Conservation (phyloP, 192 early-diverging fungal genomes). For the Podila verticillata region DNA sequence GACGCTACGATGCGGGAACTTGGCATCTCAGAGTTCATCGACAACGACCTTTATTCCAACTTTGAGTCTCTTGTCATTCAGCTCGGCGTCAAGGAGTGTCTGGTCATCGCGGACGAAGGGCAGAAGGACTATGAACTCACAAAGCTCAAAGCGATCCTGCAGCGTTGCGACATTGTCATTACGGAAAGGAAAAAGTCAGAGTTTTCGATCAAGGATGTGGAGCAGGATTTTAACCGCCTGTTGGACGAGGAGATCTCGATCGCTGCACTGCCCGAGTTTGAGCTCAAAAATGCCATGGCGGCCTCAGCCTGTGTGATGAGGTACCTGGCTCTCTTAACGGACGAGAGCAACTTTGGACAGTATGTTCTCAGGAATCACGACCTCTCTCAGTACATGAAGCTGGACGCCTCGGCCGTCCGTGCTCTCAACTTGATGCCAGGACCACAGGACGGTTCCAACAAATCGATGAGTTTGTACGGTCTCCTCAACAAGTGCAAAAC, state of each 20-base stretch:
- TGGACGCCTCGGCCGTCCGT: conserved; percentile 89
- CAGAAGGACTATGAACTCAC: conserved; percentile 71
- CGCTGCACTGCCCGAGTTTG: conserved; percentile 74
- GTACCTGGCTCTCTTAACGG: conserved; percentile 75
- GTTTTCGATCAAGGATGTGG: conserved; percentile 81
- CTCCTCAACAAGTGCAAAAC: conserved; percentile 93
- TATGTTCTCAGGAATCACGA: conserved; percentile 79
- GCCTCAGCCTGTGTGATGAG: conserved; percentile 76
- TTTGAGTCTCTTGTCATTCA: conserved; percentile 95
- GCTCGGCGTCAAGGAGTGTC: conserved; percentile 92
- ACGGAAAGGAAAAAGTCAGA: conserved; percentile 73
- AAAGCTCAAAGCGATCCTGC: conserved; percentile 76
- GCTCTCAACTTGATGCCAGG: conserved; percentile 89
- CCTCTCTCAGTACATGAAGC: conserved; percentile 89
- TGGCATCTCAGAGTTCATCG: conserved; percentile 90
- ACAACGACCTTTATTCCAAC: conserved; percentile 93
- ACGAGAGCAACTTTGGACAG: conserved; percentile 83
- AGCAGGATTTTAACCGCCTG: conserved; percentile 88
- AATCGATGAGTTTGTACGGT: conserved; percentile 71
- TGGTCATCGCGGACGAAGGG: conserved; percentile 68
- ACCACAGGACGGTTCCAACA: conserved; percentile 69
- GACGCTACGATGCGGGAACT: conserved; percentile 85
- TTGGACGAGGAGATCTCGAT: conserved; percentile 74
- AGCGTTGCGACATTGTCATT: conserved; percentile 80
- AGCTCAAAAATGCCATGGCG: conserved; percentile 75